phyloP scores from a whole-genome alignment of 441 rosid species.

The Aquilaria agallochum region DNA sequence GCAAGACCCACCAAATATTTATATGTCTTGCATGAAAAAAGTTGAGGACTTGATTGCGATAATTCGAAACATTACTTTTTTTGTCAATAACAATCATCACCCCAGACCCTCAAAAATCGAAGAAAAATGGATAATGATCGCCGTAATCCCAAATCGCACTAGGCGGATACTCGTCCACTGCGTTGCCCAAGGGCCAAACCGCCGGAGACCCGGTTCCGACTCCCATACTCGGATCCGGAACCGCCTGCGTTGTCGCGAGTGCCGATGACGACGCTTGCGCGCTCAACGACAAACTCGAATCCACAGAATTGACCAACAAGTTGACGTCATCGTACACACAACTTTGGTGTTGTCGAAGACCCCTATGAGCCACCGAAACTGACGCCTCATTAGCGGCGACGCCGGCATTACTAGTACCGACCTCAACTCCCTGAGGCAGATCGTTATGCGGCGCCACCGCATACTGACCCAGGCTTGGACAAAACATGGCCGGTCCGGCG shows the following conservation, averaged over 20 bases:
- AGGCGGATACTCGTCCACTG: slow-evolving; percentile 56
- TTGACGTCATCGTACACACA: slow-evolving; percentile 31
- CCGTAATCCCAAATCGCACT: slow-evolving; percentile 65
- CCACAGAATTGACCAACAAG: slow-evolving; percentile 40
- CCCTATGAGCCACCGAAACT: too few species aligned
- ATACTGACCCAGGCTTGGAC: slow-evolving; percentile 25
- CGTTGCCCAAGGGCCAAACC: slow-evolving; percentile 55
- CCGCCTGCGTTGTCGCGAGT: slow-evolving; percentile 31
- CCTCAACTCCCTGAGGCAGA: neutral
- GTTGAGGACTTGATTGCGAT: too few species aligned
- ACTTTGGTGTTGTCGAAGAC: slow-evolving; percentile 15
- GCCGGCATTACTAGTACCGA: too few species aligned
- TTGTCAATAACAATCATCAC: too few species aligned
- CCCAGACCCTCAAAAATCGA: slow-evolving; percentile 41
- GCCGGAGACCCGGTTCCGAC: slow-evolving; percentile 48
- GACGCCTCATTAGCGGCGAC: too few species aligned
- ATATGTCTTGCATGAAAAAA: too few species aligned
- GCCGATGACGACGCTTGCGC: slow-evolving; percentile 16
- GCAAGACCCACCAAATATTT: too few species aligned
- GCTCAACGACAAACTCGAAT: slow-evolving; percentile 38
- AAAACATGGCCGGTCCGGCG: slow-evolving; percentile 19
- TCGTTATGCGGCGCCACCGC: slow-evolving; percentile 5
- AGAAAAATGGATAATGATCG: slow-evolving; percentile 54
- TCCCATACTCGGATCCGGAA: slow-evolving; percentile 36
- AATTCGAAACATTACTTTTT: too few species aligned